These are phyloP conservation scores for Dissophora ornata DNA, from an alignment of 192 early-diverging fungal species.

Conservation along the genomic window DNA sequence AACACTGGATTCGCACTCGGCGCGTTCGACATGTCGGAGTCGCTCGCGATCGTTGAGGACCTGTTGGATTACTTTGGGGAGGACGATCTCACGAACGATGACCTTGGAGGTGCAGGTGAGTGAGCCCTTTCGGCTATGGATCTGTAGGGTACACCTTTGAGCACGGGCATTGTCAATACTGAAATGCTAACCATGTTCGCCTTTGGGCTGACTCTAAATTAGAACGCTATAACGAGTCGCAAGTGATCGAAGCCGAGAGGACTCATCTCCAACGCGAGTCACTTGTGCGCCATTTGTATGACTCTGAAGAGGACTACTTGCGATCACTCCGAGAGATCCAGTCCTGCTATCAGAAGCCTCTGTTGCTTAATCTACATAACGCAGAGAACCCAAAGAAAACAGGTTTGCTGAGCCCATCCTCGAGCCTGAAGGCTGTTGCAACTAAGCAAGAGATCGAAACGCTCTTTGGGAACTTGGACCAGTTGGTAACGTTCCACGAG, in stretches of 20 bases:
- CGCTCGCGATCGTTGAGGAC: constrained; percentile 50
- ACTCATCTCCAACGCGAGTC: constrained; percentile 47
- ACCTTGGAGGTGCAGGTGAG: constrained; percentile 24
- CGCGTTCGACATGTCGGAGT: constrained; percentile 53
- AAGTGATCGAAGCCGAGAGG: constrained; percentile 40
- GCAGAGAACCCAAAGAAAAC: constrained; percentile 23
- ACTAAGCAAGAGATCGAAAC: constrained; percentile 40
- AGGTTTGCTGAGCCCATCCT: constrained; percentile 11
- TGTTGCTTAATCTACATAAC: constrained; percentile 22
- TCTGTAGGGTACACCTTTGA: neutral
- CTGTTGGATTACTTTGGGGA: constrained; percentile 51
- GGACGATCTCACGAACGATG: constrained; percentile 23
- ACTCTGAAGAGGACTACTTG: constrained; percentile 50
- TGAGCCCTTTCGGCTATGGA: too few species aligned
- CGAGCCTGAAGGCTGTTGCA: constrained; percentile 23
- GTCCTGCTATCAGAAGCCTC: constrained; percentile 30
- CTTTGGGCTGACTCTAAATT: neutral
- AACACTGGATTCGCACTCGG: constrained; percentile 41
- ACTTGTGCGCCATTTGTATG: constrained; percentile 43
- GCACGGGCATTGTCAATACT: neutral
- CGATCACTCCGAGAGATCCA: constrained; percentile 44
- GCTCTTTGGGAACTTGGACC: constrained; percentile 42
- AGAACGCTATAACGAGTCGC: constrained; percentile 46
- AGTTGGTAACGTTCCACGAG: constrained; percentile 40
- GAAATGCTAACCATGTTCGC: too few species aligned